phyloP scores from a whole-genome alignment of 2,329 filamentous ascomycete genomes.

The Trichophyton schoenleinii region DNA sequence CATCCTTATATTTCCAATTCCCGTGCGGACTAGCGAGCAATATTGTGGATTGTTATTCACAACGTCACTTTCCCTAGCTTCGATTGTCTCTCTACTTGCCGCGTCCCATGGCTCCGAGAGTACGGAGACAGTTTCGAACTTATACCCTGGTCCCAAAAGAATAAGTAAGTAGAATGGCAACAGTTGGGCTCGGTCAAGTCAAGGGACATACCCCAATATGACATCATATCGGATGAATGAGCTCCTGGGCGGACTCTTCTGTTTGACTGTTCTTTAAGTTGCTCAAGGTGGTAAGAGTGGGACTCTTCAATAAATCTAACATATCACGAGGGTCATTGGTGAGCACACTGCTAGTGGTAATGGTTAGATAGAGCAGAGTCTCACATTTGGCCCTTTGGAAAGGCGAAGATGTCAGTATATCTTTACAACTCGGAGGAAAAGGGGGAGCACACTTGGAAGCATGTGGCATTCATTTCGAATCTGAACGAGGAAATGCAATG shows the following conservation, averaged over 20 bases:
- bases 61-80: constrained; percentile 53
- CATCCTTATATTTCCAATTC: constrained; percentile 61
- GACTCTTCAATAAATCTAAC: constrained; percentile 85
- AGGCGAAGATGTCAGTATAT: constrained; percentile 14
- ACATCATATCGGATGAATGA: constrained; percentile 67
- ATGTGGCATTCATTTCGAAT: constrained; percentile 92
- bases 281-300: constrained; percentile 56
- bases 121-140: constrained; percentile 80
- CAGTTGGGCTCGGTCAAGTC: not conserved
- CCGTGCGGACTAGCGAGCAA: constrained; percentile 84
- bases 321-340: not conserved
- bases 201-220: constrained; percentile 64
- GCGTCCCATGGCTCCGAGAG: constrained; percentile 63
- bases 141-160: constrained; percentile 56
- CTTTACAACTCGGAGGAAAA: not conserved
- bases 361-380: constrained; percentile 11
- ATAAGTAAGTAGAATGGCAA: constrained; percentile 5
- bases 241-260: constrained; percentile 40
- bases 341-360: not conserved
- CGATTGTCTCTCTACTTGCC: constrained; percentile 63
- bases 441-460: constrained; percentile 58
- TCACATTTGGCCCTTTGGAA: constrained; percentile 44
- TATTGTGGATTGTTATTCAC: constrained; percentile 92
- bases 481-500: constrained; percentile 31
- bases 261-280: constrained; percentile 45